Percentiles rank a stretch among this genome's conserved stretches.
These are phyloP conservation scores for Xylariaceae sp. DNA, from an alignment of 2,329 filamentous ascomycete genomes.

Conservation along the genomic window DNA sequence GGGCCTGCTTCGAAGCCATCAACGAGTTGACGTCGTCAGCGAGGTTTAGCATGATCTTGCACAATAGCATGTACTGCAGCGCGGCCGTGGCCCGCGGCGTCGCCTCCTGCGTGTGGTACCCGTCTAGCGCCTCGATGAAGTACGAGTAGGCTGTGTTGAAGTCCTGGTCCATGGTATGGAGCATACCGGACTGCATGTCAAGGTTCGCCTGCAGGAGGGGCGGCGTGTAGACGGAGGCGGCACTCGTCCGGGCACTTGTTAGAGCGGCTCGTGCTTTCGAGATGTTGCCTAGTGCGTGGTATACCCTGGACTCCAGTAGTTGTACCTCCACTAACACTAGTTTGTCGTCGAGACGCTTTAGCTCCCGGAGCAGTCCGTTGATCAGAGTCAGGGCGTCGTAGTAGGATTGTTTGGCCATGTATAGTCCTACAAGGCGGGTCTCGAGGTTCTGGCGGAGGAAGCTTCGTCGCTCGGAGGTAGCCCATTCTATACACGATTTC, in stretches of 20 bases:
- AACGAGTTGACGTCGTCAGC: constrained; percentile 95
- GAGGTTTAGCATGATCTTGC: constrained; percentile 99
- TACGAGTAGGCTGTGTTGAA: constrained; percentile 99
- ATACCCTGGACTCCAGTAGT: constrained; percentile 93
- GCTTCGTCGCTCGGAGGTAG: constrained; percentile 88
- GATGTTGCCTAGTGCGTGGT: constrained; percentile 96
- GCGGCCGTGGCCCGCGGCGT: constrained; percentile 90
- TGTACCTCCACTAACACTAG: constrained; percentile 97
- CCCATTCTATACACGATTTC: constrained; percentile 99
- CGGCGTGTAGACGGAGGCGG: constrained; percentile 96
- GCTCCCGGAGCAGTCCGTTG: constrained; percentile 92
- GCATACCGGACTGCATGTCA: constrained; percentile 99
- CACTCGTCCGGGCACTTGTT: constrained; percentile 91
- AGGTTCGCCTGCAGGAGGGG: constrained; percentile 93
- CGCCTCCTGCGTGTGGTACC: constrained; percentile 93
- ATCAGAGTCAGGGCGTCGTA: constrained; percentile 97
- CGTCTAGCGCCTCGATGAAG: constrained; percentile 98
- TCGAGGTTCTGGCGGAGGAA: constrained; percentile 99
- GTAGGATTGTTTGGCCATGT: constrained; percentile 97
- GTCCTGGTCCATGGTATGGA: constrained; percentile 97
- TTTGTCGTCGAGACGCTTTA: constrained; percentile 98
- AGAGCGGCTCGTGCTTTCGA: constrained; percentile 94
- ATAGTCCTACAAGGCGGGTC: constrained; percentile 88
- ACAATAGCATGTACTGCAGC: constrained; percentile 98
- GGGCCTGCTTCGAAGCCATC: constrained; percentile 93